Conservation (phyloP, 2,329 filamentous ascomycete species). For the Clonostachys byssicola region DNA sequence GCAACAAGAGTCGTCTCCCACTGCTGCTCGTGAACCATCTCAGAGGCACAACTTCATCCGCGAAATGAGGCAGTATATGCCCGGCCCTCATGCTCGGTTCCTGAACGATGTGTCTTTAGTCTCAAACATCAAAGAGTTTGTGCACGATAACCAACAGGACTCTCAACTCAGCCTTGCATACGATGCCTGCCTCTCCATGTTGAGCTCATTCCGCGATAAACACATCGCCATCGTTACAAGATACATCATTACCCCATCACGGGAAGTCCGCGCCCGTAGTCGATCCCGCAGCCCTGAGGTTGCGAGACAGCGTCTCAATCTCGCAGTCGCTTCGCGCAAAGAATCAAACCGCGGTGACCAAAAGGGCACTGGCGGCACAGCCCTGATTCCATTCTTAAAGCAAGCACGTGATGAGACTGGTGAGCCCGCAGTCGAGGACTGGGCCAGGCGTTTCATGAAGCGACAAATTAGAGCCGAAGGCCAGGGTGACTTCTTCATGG, state of each 20-base stretch:
- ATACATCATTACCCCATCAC: constrained; percentile 88
- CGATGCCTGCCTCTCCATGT: constrained; percentile 78
- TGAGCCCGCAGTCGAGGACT: constrained; percentile 75
- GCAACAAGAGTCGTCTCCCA: constrained; percentile 12
- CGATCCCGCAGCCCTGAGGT: constrained; percentile 54
- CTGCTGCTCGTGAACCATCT: constrained; percentile 3
- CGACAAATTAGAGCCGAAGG: constrained; percentile 43
- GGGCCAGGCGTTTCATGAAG: constrained; percentile 56
- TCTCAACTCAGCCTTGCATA: constrained; percentile 74
- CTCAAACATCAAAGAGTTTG: constrained; percentile 84
- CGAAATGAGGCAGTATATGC: constrained; percentile 98
- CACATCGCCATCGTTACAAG: constrained; percentile 95
- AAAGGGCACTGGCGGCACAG: constrained; percentile 88
- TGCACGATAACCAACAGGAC: constrained; percentile 40
- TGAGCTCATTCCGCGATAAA: constrained; percentile 74
- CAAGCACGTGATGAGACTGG: constrained; percentile 95
- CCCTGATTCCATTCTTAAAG: constrained; percentile 92
- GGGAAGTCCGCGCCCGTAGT: constrained; percentile 64
- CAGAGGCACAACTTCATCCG: constrained; percentile 78
- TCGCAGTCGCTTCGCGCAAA: constrained; percentile 54
- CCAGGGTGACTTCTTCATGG: constrained; percentile 52
- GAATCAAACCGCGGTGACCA: constrained; percentile 48
- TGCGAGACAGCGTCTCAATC: constrained; percentile 49
- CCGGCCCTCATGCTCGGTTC: constrained; percentile 85
- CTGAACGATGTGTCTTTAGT: constrained; percentile 74